Percentiles rank a stretch among this genome's conserved stretches.
phyloP scores from a whole-genome alignment of 2,329 filamentous ascomycete species.

The Gnomoniopsis sp. region DNA sequence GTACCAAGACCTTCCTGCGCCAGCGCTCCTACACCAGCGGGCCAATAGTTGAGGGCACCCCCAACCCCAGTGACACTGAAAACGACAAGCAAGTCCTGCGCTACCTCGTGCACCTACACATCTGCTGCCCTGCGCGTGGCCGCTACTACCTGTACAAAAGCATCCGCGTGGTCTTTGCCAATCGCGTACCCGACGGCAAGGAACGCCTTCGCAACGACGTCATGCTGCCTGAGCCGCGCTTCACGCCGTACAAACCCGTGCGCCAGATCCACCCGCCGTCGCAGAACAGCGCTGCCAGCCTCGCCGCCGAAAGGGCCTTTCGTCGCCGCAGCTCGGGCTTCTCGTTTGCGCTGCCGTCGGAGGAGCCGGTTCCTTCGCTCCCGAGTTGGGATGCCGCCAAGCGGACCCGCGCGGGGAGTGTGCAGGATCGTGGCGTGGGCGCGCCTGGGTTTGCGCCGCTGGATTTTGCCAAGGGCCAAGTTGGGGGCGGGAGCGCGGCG shows the following conservation, averaged over 20 bases:
- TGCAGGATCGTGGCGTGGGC: constrained; percentile 3
- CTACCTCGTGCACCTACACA: constrained; percentile 89
- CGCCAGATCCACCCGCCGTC: constrained; percentile 41
- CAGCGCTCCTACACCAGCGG: constrained; percentile 82
- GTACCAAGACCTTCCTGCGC: constrained; percentile 92
- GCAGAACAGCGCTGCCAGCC: constrained; percentile 34
- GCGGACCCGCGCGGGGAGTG: background rate
- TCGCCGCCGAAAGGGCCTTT: constrained; percentile 58
- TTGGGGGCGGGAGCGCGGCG: constrained; percentile 25
- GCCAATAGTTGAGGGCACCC: constrained; percentile 64
- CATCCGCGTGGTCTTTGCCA: constrained; percentile 93
- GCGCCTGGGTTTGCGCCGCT: constrained; percentile 22
- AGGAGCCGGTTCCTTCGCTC: constrained; percentile 10
- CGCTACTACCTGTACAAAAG: constrained; percentile 89
- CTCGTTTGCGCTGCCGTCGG: constrained; percentile 25
- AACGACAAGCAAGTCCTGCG: constrained; percentile 70
- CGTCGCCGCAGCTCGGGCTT: constrained; percentile 56
- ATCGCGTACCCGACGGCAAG: constrained; percentile 91
- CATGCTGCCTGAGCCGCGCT: constrained; percentile 82
- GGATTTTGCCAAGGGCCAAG: constrained; percentile 25
- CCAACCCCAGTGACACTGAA: constrained; percentile 30
- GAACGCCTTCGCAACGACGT: constrained; percentile 89
- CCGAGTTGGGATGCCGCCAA: background rate
- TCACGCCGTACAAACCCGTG: constrained; percentile 75
- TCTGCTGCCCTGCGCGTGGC: constrained; percentile 80